Evolutionary conservation across 1,284 basidiomycete species (phyloP).

Genomic region (Cutaneotrichosporon sp.): DNA sequence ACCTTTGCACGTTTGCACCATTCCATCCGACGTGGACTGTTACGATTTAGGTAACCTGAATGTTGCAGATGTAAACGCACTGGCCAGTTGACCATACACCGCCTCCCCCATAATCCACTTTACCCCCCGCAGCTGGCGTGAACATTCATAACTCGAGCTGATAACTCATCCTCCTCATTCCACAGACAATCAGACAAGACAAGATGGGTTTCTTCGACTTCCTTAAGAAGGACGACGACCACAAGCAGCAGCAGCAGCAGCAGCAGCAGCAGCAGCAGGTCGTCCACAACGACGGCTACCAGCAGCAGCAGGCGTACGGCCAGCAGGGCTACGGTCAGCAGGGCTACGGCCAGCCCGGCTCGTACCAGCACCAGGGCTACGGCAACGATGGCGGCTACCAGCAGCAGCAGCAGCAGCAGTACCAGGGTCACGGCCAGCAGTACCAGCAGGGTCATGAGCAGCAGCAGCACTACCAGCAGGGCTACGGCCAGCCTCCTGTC

Average conservation of each 20-base stretch:
- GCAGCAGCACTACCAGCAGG: not conserved
- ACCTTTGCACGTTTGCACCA: not conserved
- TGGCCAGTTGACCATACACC: too few relatives aligned
- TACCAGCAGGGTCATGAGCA: not conserved
- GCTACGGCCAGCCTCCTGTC: not conserved
- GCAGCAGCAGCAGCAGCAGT: not conserved
- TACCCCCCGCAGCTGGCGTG: not conserved
- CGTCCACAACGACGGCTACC: not conserved
- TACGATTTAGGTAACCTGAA: not conserved
- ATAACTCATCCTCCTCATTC: not conserved
- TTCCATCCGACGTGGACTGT: not conserved
- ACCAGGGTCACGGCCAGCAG: not conserved
- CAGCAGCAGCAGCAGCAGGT: not conserved
- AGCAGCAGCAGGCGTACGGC: not conserved
- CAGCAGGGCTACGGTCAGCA: not conserved
- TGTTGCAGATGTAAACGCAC: too few relatives aligned
- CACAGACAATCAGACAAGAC: not conserved
- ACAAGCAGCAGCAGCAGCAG: too few relatives aligned
- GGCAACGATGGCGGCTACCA: not conserved
- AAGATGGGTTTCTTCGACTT: constrained; percentile 3
- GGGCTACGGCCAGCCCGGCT: not conserved
- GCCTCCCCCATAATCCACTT: not conserved
- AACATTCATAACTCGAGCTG: not conserved
- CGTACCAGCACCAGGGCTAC: not conserved
- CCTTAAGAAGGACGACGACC: not conserved